Conservation (phyloP, 2,329 filamentous ascomycete genomes). For the Boeremia exigua region DNA sequence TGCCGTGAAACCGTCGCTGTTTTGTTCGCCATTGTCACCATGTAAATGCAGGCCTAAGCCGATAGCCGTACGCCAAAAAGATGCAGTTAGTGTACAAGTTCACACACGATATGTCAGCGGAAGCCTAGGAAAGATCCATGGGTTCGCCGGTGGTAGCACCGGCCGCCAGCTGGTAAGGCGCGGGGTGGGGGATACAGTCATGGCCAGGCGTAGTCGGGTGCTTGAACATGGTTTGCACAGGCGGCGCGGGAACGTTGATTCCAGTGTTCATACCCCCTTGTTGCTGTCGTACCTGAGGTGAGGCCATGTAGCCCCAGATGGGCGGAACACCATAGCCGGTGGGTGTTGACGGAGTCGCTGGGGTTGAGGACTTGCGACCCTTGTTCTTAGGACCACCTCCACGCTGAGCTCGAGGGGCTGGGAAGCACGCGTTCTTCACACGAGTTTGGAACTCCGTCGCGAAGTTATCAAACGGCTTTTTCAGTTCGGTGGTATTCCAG, state of each 20-base stretch:
- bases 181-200: not conserved
- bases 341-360: conserved; percentile 26
- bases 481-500: conserved; percentile 41
- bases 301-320: conserved; percentile 28
- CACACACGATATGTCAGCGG: not conserved
- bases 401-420: conserved; percentile 34
- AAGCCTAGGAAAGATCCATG: conserved; percentile 27
- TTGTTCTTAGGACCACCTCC: conserved; percentile 21
- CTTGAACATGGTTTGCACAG: conserved; percentile 23
- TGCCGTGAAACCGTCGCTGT: conserved; percentile 12
- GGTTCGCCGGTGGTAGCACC: conserved; percentile 20
- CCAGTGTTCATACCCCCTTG: conserved; percentile 17
- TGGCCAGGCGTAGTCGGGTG: not conserved
- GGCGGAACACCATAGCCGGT: conserved; percentile 22
- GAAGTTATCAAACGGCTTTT: conserved; percentile 46
- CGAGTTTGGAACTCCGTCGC: conserved; percentile 44
- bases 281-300: conserved; percentile 28
- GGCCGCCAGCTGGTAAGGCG: too few relatives aligned
- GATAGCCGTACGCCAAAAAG: conserved; percentile 9
- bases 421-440: conserved; percentile 44
- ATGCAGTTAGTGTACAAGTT: conserved; percentile 17
- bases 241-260: conserved; percentile 29
- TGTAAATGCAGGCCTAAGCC: conserved; percentile 18
- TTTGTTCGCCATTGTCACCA: conserved; percentile 11
- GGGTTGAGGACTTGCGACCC: conserved; percentile 29